Evolutionary conservation across 179 eudicot genomes (phyloP).

Genomic region (Patellifolia procumbens): DNA sequence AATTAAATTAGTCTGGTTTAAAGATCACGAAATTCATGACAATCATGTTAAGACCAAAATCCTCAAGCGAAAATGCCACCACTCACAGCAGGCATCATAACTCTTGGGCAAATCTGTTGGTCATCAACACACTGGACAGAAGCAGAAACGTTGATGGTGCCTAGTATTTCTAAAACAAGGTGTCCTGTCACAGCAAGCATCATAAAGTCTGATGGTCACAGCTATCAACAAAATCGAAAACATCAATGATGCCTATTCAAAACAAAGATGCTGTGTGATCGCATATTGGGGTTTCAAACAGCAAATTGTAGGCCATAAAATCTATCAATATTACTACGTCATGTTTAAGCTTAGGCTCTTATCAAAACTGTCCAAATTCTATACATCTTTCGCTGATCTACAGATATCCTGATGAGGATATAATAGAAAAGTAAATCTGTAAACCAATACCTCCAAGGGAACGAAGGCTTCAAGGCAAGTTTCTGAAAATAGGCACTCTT

Average conservation of each 20-base stretch:
- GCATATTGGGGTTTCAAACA: background rate
- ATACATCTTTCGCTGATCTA: background rate
- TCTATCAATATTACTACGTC: background rate
- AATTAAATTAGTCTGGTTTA: background rate
- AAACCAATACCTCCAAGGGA: constrained; percentile 84
- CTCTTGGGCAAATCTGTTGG: background rate
- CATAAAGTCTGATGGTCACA: too few relatives aligned
- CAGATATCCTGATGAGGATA: background rate
- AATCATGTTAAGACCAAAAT: background rate
- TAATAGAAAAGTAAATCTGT: background rate
- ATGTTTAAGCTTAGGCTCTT: background rate
- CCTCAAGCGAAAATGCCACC: background rate
- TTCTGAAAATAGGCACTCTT: constrained; percentile 99
- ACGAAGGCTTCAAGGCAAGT: constrained; percentile 95
- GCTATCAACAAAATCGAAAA: too few relatives aligned
- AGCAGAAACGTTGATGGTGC: background rate
- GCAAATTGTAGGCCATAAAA: background rate
- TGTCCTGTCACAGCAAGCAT: too few relatives aligned
- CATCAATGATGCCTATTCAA: too few relatives aligned
- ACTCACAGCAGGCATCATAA: constrained; percentile 2
- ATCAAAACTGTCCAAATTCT: background rate
- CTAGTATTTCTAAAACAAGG: background rate
- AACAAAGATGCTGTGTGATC: too few relatives aligned
- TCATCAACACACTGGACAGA: background rate
- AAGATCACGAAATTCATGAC: too few relatives aligned